A percentile compares a stretch with the other conserved stretches of the same genome.
phyloP scores from a whole-genome alignment of 139 green algal species.

The Yamagishiella unicocca region DNA sequence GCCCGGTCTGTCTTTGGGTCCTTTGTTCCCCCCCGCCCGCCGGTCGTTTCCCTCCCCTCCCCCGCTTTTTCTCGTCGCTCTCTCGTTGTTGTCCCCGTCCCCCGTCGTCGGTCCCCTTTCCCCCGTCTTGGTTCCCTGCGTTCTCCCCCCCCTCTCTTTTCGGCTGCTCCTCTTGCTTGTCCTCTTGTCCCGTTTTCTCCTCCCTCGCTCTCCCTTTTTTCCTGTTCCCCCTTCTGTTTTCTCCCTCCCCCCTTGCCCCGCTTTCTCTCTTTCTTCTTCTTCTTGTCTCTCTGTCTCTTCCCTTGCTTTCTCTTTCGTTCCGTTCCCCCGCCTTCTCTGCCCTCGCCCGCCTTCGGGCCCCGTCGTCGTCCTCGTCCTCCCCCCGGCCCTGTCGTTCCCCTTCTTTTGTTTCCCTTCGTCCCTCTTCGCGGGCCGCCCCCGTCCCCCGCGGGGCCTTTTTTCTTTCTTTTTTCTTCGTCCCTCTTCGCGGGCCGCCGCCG shows the following conservation, averaged over 20 bases:
- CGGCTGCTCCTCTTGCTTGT: not conserved
- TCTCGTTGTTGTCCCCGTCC: too few relatives aligned
- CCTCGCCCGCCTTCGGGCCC: not conserved
- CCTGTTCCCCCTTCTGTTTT: not conserved
- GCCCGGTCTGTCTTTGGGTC: too few relatives aligned
- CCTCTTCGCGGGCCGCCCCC: too few relatives aligned
- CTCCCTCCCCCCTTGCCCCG: not conserved
- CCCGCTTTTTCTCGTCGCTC: too few relatives aligned
- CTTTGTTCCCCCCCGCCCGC: too few relatives aligned
- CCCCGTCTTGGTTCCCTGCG: not conserved
- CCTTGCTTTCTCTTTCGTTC: not conserved
- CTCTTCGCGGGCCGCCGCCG: too few relatives aligned
- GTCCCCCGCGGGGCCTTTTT: too few relatives aligned
- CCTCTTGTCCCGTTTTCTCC: not conserved
- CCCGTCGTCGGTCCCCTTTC: not conserved
- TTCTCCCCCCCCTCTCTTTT: not conserved
- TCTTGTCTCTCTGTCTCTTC: not conserved
- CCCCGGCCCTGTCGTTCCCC: not conserved
- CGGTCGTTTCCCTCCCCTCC: too few relatives aligned
- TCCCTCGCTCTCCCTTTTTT: not conserved
- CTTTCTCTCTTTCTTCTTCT: not conserved
- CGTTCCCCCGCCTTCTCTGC: too few relatives aligned
- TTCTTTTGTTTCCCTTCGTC: not conserved
- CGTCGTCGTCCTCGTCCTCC: not conserved
- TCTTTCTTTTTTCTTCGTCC: too few relatives aligned